phyloP scores from a whole-genome alignment of 805 yeast genomes.

The Candida corydali region DNA sequence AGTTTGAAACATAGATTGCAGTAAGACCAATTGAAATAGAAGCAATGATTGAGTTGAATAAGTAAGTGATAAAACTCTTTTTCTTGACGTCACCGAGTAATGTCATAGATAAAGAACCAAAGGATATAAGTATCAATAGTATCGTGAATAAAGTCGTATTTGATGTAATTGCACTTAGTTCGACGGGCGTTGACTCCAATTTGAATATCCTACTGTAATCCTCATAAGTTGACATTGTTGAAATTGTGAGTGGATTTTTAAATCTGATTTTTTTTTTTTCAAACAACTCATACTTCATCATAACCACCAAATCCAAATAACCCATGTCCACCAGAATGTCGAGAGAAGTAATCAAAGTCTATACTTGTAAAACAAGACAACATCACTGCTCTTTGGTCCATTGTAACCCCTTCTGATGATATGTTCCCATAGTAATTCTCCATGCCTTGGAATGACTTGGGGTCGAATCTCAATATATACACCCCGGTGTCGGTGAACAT shows the following conservation, averaged over 20 bases:
- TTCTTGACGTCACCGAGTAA: slow-evolving; percentile 26
- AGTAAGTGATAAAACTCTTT: slow-evolving; percentile 19
- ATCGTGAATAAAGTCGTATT: slow-evolving; percentile 17
- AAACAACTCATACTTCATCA: slow-evolving; percentile 3
- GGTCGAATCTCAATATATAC: slow-evolving; percentile 81
- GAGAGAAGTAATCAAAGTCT: slow-evolving; percentile 95
- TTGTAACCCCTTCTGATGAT: slow-evolving; percentile 49
- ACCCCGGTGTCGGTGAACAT: slow-evolving; percentile 93
- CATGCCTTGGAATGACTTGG: slow-evolving; percentile 58
- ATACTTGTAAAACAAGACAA: slow-evolving; percentile 86
- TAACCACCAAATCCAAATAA: slow-evolving; percentile 31
- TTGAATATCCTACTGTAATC: slow-evolving; percentile 19
- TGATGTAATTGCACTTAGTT: slow-evolving; percentile 14
- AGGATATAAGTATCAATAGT: slow-evolving; percentile 23
- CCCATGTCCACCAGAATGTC: slow-evolving; percentile 66
- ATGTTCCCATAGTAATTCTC: slow-evolving; percentile 43
- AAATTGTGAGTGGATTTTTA: not conserved
- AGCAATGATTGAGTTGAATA: slow-evolving; percentile 29
- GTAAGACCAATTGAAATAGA: slow-evolving; percentile 36
- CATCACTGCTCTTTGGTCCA: slow-evolving; percentile 82
- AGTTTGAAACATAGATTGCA: slow-evolving; percentile 34
- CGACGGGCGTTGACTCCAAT: slow-evolving; percentile 20
- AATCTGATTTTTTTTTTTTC: slow-evolving; percentile 4
- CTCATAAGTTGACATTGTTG: slow-evolving; percentile 19
- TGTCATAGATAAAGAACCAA: slow-evolving; percentile 25